These are phyloP conservation scores for Cruciata laevipes DNA, from an alignment of 257 asterid species.

Conservation along the genomic window DNA sequence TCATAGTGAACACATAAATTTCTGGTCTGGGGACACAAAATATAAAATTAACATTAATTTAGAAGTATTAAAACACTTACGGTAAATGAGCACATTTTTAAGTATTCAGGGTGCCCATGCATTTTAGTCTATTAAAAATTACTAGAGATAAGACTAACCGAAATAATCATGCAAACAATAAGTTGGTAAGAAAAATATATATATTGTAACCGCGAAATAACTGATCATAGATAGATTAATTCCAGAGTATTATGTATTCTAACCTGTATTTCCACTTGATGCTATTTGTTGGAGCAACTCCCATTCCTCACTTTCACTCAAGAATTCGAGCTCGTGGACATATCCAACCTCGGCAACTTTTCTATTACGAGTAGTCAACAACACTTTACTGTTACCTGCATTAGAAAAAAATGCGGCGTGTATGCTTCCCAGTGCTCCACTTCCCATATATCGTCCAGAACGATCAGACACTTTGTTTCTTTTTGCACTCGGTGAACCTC, in stretches of 20 bases:
- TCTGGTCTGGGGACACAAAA: no score
- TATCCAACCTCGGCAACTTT: slow-evolving; percentile 7
- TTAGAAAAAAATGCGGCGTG: not conserved
- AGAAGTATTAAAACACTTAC: no score
- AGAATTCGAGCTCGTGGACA: not conserved
- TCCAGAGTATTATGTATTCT: no score
- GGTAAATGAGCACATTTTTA: no score
- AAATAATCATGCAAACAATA: no score
- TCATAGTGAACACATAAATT: no score
- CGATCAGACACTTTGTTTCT: slow-evolving; percentile 7
- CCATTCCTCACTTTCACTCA: slow-evolving; percentile 6
- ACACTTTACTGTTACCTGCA: slow-evolving; percentile 3
- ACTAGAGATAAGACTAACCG: no score
- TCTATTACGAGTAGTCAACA: slow-evolving; percentile 3
- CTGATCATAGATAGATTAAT: not conserved
- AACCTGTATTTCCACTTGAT: not conserved
- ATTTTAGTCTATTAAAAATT: no score
- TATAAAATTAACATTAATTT: no score
- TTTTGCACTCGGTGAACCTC: not conserved
- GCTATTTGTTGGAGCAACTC: slow-evolving; percentile 4
- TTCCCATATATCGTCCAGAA: slow-evolving; percentile 15
- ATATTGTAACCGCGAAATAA: not conserved
- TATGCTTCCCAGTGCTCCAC: not conserved
- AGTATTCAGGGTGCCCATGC: no score
- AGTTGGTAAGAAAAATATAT: no score